Evolutionary conservation across 192 early-diverging fungal species (phyloP).

Genomic region (Backusella sp.): DNA sequence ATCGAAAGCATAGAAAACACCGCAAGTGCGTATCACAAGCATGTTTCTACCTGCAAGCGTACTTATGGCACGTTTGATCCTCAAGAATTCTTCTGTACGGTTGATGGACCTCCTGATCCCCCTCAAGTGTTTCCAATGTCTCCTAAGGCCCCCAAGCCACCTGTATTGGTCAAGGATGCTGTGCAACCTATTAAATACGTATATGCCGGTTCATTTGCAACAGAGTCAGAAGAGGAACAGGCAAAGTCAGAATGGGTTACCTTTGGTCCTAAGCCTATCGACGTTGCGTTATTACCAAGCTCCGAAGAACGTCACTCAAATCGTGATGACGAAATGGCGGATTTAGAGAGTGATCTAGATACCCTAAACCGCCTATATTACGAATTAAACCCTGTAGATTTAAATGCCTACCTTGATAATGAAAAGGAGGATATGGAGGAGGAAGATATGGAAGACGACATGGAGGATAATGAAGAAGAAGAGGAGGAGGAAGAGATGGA

Average conservation of each 20-base stretch:
- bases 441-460: slow-evolving; percentile 8
- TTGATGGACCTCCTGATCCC: slow-evolving; percentile 12
- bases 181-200: slow-evolving; percentile 19
- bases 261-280: slow-evolving; percentile 16
- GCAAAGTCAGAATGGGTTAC: neutral
- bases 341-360: slow-evolving; percentile 22
- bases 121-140: slow-evolving; percentile 17
- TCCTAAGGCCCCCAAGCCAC: neutral
- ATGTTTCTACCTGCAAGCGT: slow-evolving; percentile 40
- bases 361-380: slow-evolving; percentile 13
- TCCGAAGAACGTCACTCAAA: slow-evolving; percentile 19
- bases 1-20: slow-evolving; percentile 40
- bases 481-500: neutral
- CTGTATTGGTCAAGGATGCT: slow-evolving; percentile 14
- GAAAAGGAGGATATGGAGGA: neutral
- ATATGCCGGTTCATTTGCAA: neutral
- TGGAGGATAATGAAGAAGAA: slow-evolving; percentile 4
- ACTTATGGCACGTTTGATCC: slow-evolving; percentile 26
- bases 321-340: slow-evolving; percentile 25
- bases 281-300: slow-evolving; percentile 12
- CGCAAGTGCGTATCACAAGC: slow-evolving; percentile 39
- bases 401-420: neutral
- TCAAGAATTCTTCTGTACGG: slow-evolving; percentile 38
- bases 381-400: slow-evolving; percentile 13
- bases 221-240: slow-evolving; percentile 7